Conservation (phyloP, 306 rosid species). For the Pterocarpus santalinus region DNA sequence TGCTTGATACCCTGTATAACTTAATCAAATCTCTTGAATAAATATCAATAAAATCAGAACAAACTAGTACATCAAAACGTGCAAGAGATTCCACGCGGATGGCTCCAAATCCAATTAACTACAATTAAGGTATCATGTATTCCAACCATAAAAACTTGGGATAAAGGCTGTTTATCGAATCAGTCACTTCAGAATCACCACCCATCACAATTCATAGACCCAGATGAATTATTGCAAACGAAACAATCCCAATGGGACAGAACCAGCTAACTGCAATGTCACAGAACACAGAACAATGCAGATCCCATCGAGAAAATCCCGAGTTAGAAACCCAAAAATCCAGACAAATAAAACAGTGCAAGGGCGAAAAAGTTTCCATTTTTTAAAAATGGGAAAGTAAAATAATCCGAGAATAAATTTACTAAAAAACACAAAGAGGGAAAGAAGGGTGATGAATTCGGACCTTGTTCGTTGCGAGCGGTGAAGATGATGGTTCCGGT, state of each 20-base stretch:
- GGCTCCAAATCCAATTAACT: not conserved
- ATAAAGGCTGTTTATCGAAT: not conserved
- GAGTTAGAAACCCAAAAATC: conserved; percentile 8
- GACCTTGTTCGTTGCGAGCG: conserved; percentile 82
- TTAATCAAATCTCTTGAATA: not conserved
- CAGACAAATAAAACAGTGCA: not conserved
- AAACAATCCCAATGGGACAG: not conserved
- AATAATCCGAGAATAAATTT: not conserved
- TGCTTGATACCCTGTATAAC: not conserved
- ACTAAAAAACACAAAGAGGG: not conserved
- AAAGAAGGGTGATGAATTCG: not conserved
- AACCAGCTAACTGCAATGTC: not conserved
- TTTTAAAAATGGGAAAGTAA: conserved; percentile 12
- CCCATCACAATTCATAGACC: not conserved
- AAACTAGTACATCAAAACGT: not conserved
- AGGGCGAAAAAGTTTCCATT: not conserved
- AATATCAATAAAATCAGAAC: not conserved
- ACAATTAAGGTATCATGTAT: not conserved
- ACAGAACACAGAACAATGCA: conserved; percentile 7
- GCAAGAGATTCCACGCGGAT: not conserved
- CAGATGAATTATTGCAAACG: not conserved
- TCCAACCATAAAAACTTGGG: not conserved
- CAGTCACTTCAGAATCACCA: not conserved
- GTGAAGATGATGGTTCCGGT: conserved; percentile 78
- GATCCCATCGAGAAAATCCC: conserved; percentile 30